phyloP scores from a whole-genome alignment of 805 yeast genomes.

The Saccharomycopsis malanga region DNA sequence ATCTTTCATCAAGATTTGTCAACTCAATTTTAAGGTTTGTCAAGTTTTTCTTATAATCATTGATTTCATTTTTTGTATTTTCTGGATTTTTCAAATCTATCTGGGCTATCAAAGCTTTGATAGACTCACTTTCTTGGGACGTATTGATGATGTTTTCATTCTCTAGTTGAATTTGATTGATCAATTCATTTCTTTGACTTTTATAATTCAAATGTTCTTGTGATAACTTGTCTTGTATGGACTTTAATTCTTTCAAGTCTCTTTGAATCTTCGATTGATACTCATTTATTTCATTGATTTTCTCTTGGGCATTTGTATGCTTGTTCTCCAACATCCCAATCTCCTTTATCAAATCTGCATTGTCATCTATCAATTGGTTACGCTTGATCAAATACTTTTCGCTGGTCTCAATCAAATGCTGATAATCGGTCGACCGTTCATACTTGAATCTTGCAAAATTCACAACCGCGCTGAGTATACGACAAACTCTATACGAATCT shows the following conservation, averaged over 20 bases:
- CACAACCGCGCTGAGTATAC: slow-evolving; percentile 74
- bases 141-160: slow-evolving; percentile 17
- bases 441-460: slow-evolving; percentile 83
- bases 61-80: slow-evolving; percentile 19
- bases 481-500: slow-evolving; percentile 55
- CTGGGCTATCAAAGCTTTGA: slow-evolving; percentile 7
- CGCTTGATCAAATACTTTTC: slow-evolving; percentile 43
- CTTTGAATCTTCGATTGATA: slow-evolving; percentile 20
- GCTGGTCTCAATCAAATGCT: slow-evolving; percentile 48
- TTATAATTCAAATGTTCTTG: slow-evolving; percentile 21
- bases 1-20: slow-evolving; percentile 15
- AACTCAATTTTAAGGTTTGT: slow-evolving; percentile 12
- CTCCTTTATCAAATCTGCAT: slow-evolving; percentile 31
- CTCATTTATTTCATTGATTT: slow-evolving; percentile 22
- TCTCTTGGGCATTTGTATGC: slow-evolving; percentile 24
- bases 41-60: slow-evolving; percentile 6
- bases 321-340: slow-evolving; percentile 31
- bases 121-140: slow-evolving; percentile 12
- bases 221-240: slow-evolving; percentile 18
- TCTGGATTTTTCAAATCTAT: slow-evolving; percentile 19
- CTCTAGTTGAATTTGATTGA: slow-evolving; percentile 14
- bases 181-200: slow-evolving; percentile 13
- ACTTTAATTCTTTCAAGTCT: slow-evolving; percentile 20
- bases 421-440: slow-evolving; percentile 64
- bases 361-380: slow-evolving; percentile 37